Evolutionary conservation across 176 grass and related monocot species (phyloP).

Genomic region (Carex scoparia): DNA sequence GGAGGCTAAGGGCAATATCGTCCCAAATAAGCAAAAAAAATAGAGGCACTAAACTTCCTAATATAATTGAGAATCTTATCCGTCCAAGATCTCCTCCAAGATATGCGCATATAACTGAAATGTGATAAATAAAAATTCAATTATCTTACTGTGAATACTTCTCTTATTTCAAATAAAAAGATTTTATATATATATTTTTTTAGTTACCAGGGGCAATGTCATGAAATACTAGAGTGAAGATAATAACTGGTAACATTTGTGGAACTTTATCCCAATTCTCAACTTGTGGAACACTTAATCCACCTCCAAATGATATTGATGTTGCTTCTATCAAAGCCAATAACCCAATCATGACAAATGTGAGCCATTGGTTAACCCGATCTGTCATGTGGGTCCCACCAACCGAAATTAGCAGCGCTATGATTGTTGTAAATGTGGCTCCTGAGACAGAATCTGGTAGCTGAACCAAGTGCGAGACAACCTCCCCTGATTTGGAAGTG

Average conservation of each 20-base stretch:
- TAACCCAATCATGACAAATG: slow-evolving; percentile 71
- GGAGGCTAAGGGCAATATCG: slow-evolving; percentile 52
- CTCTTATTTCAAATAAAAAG: neutral
- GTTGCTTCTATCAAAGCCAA: slow-evolving; percentile 52
- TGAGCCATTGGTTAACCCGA: slow-evolving; percentile 63
- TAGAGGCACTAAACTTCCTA: slow-evolving; percentile 70
- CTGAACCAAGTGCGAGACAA: slow-evolving; percentile 51
- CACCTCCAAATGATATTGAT: slow-evolving; percentile 43
- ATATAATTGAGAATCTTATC: slow-evolving; percentile 56
- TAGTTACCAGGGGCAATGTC: slow-evolving; percentile 68
- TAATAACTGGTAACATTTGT: slow-evolving; percentile 54
- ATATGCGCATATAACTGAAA: slow-evolving; percentile 77
- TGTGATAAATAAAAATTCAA: neutral
- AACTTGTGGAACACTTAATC: slow-evolving; percentile 41
- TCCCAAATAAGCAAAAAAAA: slow-evolving; percentile 70
- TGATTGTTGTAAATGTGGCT: slow-evolving; percentile 50
- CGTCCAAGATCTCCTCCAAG: slow-evolving; percentile 56
- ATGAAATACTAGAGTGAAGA: slow-evolving; percentile 88
- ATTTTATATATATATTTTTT: neutral
- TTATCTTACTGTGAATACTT: neutral
- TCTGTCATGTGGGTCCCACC: slow-evolving; percentile 57
- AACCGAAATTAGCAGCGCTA: slow-evolving; percentile 51
- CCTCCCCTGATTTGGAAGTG: slow-evolving; percentile 66
- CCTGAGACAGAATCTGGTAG: slow-evolving; percentile 47
- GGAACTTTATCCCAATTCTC: slow-evolving; percentile 76